Base-by-base conservation (phyloP, 768 basidiomycete species). In the Lentinula boryana region DNA sequence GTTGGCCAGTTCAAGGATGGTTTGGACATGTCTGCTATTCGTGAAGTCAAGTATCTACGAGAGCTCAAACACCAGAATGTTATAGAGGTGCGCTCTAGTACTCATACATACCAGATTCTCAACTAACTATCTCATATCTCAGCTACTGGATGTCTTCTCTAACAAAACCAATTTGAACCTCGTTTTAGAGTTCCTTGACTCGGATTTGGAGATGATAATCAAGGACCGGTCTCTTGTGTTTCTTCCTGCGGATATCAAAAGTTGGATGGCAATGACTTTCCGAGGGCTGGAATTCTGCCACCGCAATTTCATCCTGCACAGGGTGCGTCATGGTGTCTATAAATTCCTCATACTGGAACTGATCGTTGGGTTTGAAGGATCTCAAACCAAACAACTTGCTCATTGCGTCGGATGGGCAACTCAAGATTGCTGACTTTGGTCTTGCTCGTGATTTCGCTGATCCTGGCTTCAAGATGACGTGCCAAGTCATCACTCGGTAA, bases 361-460 rank as follows among this genome's bases (percentile, higher is more conserved):
- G 23, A 13, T 44, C 40, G 35, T 41, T 40, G 48, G 27, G 5
- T 15, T 16, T 46, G 41, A 67, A 98, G 96, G 97, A 99, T 79
- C 74, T 99, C 64, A 99, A 99, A 72, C 97, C 97, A 6, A 99
- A 99, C 77, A 99, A 99, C 75, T 81, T 99, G 76, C 86, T 99
- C 68, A 90, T 99, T 62, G 85, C 94, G 0, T 84, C 90, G 0
- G 84, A 93, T 56, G 97, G 97, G 0, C 87, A 91, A 56, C 87
- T 98, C 65, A 99, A 99, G 75, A 84, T 99, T 51, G 97, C 97
- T 12, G 97, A 99, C 84, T 99, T 99, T 72, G 97, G 97, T 82
- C 84, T 99, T 7, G 97, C 97, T 27, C 79, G 97, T 60, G 97
- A 99, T 76, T 96, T 90, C 72, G 93, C 91, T 15, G 97, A 98